Conservation (phyloP, 305 asterid species). For the Fraxinus floribunda region DNA sequence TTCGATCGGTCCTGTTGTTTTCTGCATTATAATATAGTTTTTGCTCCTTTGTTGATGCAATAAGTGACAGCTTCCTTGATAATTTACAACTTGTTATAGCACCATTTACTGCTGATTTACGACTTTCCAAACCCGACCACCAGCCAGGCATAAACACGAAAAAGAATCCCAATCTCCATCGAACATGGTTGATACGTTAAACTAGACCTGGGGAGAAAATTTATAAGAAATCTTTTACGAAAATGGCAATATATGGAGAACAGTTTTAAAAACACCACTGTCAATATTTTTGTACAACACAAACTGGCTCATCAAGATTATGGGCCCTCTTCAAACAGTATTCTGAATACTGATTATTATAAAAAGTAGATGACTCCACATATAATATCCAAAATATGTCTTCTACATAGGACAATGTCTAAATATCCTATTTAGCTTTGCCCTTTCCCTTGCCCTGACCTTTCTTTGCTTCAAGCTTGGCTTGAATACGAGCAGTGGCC, state of each 20-base stretch:
- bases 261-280: not conserved
- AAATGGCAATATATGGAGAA: not conserved
- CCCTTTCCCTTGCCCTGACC: conserved; percentile 88
- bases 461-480: conserved; percentile 88
- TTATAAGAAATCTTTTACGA: not conserved
- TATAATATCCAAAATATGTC: not conserved
- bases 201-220: not conserved
- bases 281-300: not conserved
- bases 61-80: not conserved
- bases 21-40: not conserved
- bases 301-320: not conserved
- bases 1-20: not conserved
- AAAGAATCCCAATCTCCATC: not conserved
- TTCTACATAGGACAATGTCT: not conserved
- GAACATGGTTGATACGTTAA: not conserved
- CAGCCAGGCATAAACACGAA: not conserved
- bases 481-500: conserved; percentile 95
- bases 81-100: not conserved
- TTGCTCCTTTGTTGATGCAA: not conserved
- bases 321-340: not conserved
- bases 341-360: not conserved
- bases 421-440: conserved; percentile 54
- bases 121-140: not conserved
- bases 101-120: not conserved
- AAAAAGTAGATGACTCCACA: not conserved